These are phyloP conservation scores for Suillus spraguei DNA, from an alignment of 768 basidiomycete genomes.

Conservation along the genomic window DNA sequence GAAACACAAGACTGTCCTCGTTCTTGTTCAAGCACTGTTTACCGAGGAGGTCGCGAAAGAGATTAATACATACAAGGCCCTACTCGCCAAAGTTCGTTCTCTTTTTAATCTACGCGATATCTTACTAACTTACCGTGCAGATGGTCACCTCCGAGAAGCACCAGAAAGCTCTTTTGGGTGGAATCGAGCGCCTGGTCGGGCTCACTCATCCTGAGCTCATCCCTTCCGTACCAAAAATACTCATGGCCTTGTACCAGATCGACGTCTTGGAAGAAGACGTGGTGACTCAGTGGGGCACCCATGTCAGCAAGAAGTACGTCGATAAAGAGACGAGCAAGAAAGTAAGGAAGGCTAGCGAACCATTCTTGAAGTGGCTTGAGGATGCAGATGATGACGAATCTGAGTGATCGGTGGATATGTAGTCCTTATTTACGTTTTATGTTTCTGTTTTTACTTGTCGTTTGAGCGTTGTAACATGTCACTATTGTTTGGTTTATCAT, in stretches of 20 bases:
- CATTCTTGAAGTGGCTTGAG: slow-evolving; percentile 95
- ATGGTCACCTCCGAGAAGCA: slow-evolving; percentile 93
- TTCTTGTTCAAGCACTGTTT: slow-evolving; percentile 85
- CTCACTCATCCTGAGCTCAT: slow-evolving; percentile 72
- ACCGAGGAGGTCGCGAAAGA: slow-evolving; percentile 68
- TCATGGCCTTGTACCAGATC: slow-evolving; percentile 92
- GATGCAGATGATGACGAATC: slow-evolving; percentile 81
- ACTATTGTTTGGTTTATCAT: background rate
- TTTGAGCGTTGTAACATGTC: slow-evolving; percentile 4
- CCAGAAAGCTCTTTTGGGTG: slow-evolving; percentile 92
- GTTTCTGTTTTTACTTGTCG: background rate
- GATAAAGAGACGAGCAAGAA: slow-evolving; percentile 95
- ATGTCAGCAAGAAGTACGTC: slow-evolving; percentile 95
- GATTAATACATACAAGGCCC: slow-evolving; percentile 61
- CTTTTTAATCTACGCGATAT: background rate
- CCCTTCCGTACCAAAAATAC: slow-evolving; percentile 78
- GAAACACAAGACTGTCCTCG: slow-evolving; percentile 89
- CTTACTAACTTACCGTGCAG: slow-evolving; percentile 40
- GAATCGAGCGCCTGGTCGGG: slow-evolving; percentile 86
- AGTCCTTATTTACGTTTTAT: background rate
- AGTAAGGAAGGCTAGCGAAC: slow-evolving; percentile 93
- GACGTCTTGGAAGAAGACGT: slow-evolving; percentile 94
- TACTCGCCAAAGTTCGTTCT: slow-evolving; percentile 73
- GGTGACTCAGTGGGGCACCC: slow-evolving; percentile 90
- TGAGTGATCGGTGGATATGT: slow-evolving; percentile 34